A percentile compares a stretch with the other conserved stretches of the same genome.
Conservation (phyloP, 257 asterid species). For the Leonotis leonurus region DNA sequence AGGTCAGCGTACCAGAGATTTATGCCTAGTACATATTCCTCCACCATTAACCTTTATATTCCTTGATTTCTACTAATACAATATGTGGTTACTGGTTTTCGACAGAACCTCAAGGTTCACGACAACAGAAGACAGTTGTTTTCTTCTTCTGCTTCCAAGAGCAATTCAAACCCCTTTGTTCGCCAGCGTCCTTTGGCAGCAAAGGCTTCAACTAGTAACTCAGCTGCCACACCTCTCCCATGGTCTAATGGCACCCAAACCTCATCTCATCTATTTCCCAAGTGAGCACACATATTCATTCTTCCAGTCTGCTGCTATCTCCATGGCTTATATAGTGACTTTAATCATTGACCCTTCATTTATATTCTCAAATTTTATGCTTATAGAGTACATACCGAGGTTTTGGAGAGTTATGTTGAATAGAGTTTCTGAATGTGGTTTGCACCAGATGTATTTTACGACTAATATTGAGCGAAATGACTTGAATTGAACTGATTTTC, state of each 20-base stretch:
- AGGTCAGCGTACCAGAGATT: slow-evolving; percentile 48
- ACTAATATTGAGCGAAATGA: background rate
- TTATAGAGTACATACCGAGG: background rate
- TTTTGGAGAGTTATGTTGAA: too few relatives aligned
- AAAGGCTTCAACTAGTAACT: slow-evolving; percentile 41
- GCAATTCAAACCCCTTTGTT: slow-evolving; percentile 68
- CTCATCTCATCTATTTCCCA: slow-evolving; percentile 47
- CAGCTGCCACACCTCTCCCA: slow-evolving; percentile 61
- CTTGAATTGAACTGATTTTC: background rate
- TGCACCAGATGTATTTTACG: background rate
- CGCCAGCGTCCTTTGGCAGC: slow-evolving; percentile 87
- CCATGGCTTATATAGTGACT: too few relatives aligned
- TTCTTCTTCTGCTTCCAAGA: slow-evolving; percentile 61
- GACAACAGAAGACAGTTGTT: slow-evolving; percentile 77
- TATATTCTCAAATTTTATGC: background rate
- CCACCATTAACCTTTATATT: background rate
- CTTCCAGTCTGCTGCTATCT: too few relatives aligned
- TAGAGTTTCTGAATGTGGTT: too few relatives aligned
- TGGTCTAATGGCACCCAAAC: slow-evolving; percentile 59
- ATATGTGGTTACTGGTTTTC: slow-evolving; percentile 9
- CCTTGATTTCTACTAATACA: slow-evolving; percentile 5
- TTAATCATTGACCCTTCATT: too few relatives aligned
- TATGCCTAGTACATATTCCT: slow-evolving; percentile 5
- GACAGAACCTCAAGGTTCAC: slow-evolving; percentile 80
- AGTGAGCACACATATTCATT: slow-evolving; percentile 45